These are phyloP conservation scores for Anisodus acutangulus DNA, from an alignment of 257 asterid genomes.

Conservation along the genomic window DNA sequence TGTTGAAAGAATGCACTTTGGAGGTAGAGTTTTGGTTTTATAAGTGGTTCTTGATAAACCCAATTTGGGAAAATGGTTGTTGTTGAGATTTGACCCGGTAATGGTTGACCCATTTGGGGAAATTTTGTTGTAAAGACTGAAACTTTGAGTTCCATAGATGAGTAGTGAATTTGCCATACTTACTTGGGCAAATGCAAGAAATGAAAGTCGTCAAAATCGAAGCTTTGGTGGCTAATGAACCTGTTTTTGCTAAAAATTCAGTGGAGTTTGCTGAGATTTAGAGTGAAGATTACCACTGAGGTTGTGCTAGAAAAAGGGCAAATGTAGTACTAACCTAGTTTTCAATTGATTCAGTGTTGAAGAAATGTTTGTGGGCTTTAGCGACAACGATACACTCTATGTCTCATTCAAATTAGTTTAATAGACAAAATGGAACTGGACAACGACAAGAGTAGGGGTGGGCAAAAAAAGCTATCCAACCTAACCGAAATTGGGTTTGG, in stretches of 20 bases:
- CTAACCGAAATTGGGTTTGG: too few relatives aligned
- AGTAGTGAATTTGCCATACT: slow-evolving; percentile 75
- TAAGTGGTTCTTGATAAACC: slow-evolving; percentile 41
- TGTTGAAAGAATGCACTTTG: slow-evolving; percentile 72
- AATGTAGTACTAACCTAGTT: neutral
- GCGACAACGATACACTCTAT: neutral
- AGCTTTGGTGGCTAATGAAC: neutral
- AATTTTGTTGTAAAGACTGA: slow-evolving; percentile 44
- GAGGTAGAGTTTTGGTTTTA: slow-evolving; percentile 43
- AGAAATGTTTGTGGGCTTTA: neutral
- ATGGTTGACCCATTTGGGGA: slow-evolving; percentile 55
- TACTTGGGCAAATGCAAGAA: slow-evolving; percentile 18
- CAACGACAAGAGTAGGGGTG: too few relatives aligned
- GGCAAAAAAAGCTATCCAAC: too few relatives aligned
- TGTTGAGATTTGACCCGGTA: slow-evolving; percentile 54
- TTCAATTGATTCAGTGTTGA: neutral
- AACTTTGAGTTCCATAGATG: slow-evolving; percentile 50
- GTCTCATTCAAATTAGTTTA: neutral
- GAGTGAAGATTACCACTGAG: neutral
- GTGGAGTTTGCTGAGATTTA: neutral
- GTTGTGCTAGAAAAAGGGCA: neutral
- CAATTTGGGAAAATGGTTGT: slow-evolving; percentile 46
- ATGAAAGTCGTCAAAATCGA: neutral
- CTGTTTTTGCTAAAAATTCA: too few relatives aligned
- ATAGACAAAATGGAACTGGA: neutral